Evolutionary conservation across 2,329 filamentous ascomycete genomes (phyloP).

Genomic region (Aphanoascus verrucosus): DNA sequence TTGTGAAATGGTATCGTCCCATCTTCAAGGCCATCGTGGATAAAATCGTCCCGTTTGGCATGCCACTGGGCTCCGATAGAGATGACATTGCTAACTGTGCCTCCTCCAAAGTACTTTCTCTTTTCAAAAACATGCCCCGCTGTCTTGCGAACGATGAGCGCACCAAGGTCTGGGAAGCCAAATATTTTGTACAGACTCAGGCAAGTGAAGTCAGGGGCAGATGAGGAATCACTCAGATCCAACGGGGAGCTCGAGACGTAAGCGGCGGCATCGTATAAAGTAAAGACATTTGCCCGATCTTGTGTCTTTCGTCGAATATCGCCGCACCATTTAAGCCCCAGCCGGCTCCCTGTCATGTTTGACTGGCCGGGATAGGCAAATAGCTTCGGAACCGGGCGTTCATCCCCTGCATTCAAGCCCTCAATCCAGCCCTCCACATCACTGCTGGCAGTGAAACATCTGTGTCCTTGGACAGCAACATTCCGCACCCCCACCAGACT

Average conservation of each 20-base stretch:
- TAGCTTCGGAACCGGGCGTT: slow-evolving; percentile 30
- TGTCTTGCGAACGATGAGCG: slow-evolving; percentile 66
- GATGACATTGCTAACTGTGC: slow-evolving; percentile 83
- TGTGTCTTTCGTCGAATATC: slow-evolving; percentile 33
- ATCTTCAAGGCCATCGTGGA: slow-evolving; percentile 81
- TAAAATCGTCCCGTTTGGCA: slow-evolving; percentile 55
- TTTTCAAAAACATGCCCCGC: slow-evolving; percentile 53
- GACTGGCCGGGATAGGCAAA: slow-evolving; percentile 88
- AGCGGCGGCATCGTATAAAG: slow-evolving; percentile 74
- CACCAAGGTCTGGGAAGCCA: slow-evolving; percentile 85
- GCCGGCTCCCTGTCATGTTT: slow-evolving; percentile 74
- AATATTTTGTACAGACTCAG: slow-evolving; percentile 97
- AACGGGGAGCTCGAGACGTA: slow-evolving; percentile 66
- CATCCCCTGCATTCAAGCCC: slow-evolving; percentile 21
- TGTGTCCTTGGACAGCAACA: slow-evolving; percentile 49
- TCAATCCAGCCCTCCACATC: slow-evolving; percentile 57
- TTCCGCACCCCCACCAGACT: slow-evolving; percentile 74
- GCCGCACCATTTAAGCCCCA: slow-evolving; percentile 59
- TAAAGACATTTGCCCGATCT: slow-evolving; percentile 42
- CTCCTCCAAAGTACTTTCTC: slow-evolving; percentile 81
- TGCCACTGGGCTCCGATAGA: slow-evolving; percentile 74
- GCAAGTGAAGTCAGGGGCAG: slow-evolving; percentile 71
- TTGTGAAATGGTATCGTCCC: slow-evolving; percentile 84
- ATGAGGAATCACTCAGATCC: slow-evolving; percentile 51
- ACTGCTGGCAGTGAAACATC: slow-evolving; percentile 54